These are phyloP conservation scores for Komagataea norvegica DNA, from an alignment of 1,139 yeast genomes.

Conservation along the genomic window DNA sequence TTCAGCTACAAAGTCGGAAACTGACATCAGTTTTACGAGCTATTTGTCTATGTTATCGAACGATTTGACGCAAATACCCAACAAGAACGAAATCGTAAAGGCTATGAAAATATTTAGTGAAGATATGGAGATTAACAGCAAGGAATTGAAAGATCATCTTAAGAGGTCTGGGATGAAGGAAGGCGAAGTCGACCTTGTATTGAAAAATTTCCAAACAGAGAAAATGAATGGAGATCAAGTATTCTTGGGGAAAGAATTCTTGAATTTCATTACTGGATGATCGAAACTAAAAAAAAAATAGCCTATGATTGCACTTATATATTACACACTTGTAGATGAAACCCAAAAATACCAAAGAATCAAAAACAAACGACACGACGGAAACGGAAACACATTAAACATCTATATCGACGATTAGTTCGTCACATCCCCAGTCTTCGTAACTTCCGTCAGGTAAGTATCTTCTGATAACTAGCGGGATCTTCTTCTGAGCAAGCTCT, in stretches of 20 bases:
- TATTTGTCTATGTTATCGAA: constrained; percentile 66
- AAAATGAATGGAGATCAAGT: constrained; percentile 53
- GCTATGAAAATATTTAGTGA: constrained; percentile 61
- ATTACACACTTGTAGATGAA: no score
- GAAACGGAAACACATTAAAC: constrained; percentile 13
- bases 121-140: constrained; percentile 43
- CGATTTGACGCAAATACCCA: constrained; percentile 54
- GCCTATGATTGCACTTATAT: no score
- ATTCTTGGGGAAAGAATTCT: constrained; percentile 56
- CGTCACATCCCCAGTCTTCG: constrained; percentile 99
- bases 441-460: constrained; percentile 95
- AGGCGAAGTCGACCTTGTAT: constrained; percentile 46
- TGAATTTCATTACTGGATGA: constrained; percentile 41
- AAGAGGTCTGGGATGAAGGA: constrained; percentile 50
- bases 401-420: constrained; percentile 74
- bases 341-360: no score
- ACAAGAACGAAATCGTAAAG: constrained; percentile 51
- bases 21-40: constrained; percentile 62
- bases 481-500: constrained; percentile 89
- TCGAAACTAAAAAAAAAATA: no score
- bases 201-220: constrained; percentile 52
- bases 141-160: constrained; percentile 46
- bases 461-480: constrained; percentile 92
- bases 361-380: not conserved
- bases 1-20: constrained; percentile 25